These are phyloP conservation scores for Ascomycota sp. DNA, from an alignment of 2,329 filamentous ascomycete genomes.

Conservation along the genomic window DNA sequence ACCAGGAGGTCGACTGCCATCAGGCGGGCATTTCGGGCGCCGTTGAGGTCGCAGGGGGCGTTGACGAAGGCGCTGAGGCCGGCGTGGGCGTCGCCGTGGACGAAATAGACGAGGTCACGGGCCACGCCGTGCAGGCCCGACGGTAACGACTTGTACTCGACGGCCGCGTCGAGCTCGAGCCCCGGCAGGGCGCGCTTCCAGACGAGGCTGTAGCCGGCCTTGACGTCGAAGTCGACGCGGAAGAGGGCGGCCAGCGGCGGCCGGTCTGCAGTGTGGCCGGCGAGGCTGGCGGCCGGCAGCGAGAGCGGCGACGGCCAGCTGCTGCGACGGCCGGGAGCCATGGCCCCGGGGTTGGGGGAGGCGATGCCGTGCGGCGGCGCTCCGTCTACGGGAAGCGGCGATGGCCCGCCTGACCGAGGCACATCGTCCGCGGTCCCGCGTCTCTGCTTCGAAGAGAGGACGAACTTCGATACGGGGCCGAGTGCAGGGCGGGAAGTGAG, in stretches of 20 bases:
- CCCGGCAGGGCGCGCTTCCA: slow-evolving; percentile 62
- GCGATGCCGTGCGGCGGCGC: too few species aligned
- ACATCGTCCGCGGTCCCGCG: too few species aligned
- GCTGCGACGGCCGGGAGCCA: slow-evolving; percentile 19
- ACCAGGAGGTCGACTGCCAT: slow-evolving; percentile 80
- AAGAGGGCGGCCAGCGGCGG: slow-evolving; percentile 52
- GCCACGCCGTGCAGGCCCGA: slow-evolving; percentile 79
- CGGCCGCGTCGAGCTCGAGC: slow-evolving; percentile 61
- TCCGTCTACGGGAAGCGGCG: too few species aligned
- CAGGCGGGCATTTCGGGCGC: slow-evolving; percentile 75
- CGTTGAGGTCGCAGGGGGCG: slow-evolving; percentile 52
- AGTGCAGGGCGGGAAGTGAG: too few species aligned
- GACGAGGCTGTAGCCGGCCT: slow-evolving; percentile 72
- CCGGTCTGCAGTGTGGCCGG: slow-evolving; percentile 10
- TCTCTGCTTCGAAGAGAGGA: too few species aligned
- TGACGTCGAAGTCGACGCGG: slow-evolving; percentile 80
- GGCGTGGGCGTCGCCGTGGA: slow-evolving; percentile 59
- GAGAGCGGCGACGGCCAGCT: slow-evolving; percentile 17
- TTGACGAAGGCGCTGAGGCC: slow-evolving; percentile 88
- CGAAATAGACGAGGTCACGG: slow-evolving; percentile 84
- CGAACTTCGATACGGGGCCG: too few species aligned
- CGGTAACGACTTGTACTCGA: slow-evolving; percentile 92
- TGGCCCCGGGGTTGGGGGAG: slow-evolving; percentile 9
- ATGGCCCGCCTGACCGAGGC: too few species aligned
- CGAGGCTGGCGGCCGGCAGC: slow-evolving; percentile 11